Evolutionary conservation across 2,329 filamentous ascomycete genomes (phyloP), one percentile per base, ranked within the genome.

Genomic region (Talaromyces piceae): DNA sequence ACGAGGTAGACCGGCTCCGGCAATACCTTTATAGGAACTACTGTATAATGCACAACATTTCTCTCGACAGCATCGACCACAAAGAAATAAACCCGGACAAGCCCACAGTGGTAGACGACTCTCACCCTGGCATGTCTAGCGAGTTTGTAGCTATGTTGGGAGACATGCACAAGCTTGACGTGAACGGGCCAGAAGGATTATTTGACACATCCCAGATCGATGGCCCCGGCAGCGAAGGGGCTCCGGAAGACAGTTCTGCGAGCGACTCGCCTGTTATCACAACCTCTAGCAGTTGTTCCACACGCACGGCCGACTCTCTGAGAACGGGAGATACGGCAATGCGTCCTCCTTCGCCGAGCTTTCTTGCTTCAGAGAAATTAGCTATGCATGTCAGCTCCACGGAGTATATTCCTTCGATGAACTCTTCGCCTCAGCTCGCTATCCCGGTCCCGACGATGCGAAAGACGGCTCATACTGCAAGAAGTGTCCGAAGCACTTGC

Each of bases 11-110:
- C 12, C 64, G 72, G 33, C 57, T 76, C 44, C 67, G 69, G 41
- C 63, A 68, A 23, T 76, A 75, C 55, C 62, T 77, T 8, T 65
- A 67, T 37, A 67, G 73, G 7, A 77, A 76, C 56, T 74, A 73
- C 57, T 70, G 70, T 39, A 44, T 70, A 8, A 62, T 64, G 5
- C 61, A 73, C 47, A 72, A 70, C 9, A 54, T 67, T 18, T 49
- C 52, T 9, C 47, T 45, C 5, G 52, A 54, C 23, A 26, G 26
- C 39, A 41, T 41, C n/a, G 49, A 33, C 11, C 41, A 47, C 11
- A 55, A 57, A 28, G 47, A 33, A 5, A 52, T 22, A 30, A 58
- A 59, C 22, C 52, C 52, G 27, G 43, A 53, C 25, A 56, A 33
- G 2, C 27, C 30, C 20, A 60, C 57, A 22, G 49, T 46, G 11